These are phyloP conservation scores for Poterioochromonas sp. DNA, from an alignment of 352 stramenopile genomes.

Conservation along the genomic window DNA sequence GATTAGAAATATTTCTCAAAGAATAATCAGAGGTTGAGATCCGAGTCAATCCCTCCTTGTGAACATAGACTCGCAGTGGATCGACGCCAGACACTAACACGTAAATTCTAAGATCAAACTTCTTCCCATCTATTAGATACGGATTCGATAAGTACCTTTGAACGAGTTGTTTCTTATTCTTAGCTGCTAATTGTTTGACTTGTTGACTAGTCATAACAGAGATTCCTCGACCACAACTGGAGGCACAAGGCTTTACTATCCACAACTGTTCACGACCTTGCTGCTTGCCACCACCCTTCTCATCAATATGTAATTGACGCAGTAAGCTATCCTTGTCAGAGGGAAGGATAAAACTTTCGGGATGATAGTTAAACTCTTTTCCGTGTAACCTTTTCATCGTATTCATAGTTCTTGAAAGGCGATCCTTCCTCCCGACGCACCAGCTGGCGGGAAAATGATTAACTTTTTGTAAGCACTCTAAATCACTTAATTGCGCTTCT, in stretches of 20 bases:
- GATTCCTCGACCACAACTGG: constrained; percentile 71
- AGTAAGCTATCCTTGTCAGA: constrained; percentile 45
- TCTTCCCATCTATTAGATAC: constrained; percentile 49
- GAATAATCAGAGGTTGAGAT: constrained; percentile 52
- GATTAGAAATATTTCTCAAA: constrained; percentile 58
- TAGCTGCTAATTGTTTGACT: constrained; percentile 62
- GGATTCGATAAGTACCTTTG: constrained; percentile 49
- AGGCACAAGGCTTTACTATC: constrained; percentile 74
- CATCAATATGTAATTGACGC: constrained; percentile 50
- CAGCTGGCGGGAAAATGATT: constrained; percentile 78
- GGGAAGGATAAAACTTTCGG: constrained; percentile 67
- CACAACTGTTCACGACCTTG: constrained; percentile 49
- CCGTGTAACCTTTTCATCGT: constrained; percentile 30
- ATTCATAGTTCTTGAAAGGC: constrained; percentile 63
- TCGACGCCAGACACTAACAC: constrained; percentile 38
- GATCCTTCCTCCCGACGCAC: constrained; percentile 75
- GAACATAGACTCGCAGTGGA: constrained; percentile 2
- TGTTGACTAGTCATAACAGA: constrained; percentile 52
- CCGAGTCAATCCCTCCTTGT: not conserved
- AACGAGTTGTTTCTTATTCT: constrained; percentile 40
- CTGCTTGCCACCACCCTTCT: constrained; percentile 38
- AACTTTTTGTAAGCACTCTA: constrained; percentile 59
- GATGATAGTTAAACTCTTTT: constrained; percentile 61
- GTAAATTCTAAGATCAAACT: constrained; percentile 52
- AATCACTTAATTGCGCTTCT: constrained; percentile 29